A percentile compares a stretch with the other conserved stretches of the same genome.
phyloP scores from a whole-genome alignment of 495 filamentous ascomycete genomes.

The Mytilinidion resinicola region DNA sequence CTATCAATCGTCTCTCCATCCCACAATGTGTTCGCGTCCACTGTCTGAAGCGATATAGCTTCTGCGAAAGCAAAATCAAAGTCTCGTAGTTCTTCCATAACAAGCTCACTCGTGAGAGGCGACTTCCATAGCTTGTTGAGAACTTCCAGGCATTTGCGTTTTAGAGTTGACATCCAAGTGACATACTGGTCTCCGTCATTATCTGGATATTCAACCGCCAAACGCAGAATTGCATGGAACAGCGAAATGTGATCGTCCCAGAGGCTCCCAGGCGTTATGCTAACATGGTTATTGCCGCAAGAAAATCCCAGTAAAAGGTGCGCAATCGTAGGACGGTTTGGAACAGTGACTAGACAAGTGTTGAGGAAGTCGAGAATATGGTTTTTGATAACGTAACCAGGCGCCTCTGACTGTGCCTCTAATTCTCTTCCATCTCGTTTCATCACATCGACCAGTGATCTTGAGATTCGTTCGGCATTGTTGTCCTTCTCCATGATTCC shows the following conservation, averaged over 20 bases:
- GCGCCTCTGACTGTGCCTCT: conserved; percentile 53
- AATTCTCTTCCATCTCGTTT: conserved; percentile 55
- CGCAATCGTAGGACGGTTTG: conserved; percentile 71
- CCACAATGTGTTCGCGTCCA: conserved; percentile 62
- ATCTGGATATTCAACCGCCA: conserved; percentile 57
- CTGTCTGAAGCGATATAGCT: conserved; percentile 56
- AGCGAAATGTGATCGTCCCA: conserved; percentile 66
- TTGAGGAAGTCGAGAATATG: conserved; percentile 77
- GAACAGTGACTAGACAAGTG: conserved; percentile 62
- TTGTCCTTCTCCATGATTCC: conserved; percentile 66
- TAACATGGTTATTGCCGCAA: conserved; percentile 60
- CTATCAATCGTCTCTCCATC: conserved; percentile 49
- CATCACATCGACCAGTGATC: conserved; percentile 61
- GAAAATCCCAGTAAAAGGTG: conserved; percentile 86
- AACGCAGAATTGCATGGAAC: conserved; percentile 69
- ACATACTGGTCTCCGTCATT: conserved; percentile 53
- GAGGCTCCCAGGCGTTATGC: conserved; percentile 53
- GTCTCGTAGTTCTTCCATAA: conserved; percentile 67
- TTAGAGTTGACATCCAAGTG: conserved; percentile 67
- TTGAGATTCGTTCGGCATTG: conserved; percentile 62
- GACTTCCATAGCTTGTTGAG: conserved; percentile 77
- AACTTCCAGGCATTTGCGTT: conserved; percentile 68
- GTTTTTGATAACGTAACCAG: conserved; percentile 68
- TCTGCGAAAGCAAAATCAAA: conserved; percentile 67
- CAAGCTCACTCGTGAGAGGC: conserved; percentile 66